Evolutionary conservation across 768 basidiomycete genomes (phyloP).

Genomic region (Ramaria sp.): DNA sequence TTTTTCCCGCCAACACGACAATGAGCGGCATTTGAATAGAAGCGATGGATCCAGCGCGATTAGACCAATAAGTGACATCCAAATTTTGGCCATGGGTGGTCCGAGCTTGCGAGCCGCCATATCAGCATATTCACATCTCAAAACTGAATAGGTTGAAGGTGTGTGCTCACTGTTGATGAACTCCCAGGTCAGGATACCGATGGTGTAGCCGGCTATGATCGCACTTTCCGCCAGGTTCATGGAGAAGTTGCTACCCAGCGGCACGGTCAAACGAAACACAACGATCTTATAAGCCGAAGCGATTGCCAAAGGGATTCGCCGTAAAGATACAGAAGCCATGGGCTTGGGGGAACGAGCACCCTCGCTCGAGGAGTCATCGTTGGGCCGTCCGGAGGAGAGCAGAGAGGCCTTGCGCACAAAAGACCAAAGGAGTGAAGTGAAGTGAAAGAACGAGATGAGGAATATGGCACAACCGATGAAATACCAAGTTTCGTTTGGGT

Average conservation of each 20-base stretch:
- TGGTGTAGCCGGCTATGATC: conserved; percentile 36
- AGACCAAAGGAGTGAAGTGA: conserved; percentile 1
- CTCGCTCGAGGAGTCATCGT: conserved; percentile 10
- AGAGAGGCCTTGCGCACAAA: neutral
- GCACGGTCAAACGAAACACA: conserved; percentile 37
- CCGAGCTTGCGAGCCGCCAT: neutral
- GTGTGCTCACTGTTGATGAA: conserved; percentile 33
- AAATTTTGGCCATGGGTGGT: neutral
- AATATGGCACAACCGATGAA: conserved; percentile 14
- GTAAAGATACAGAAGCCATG: conserved; percentile 14
- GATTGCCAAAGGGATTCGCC: conserved; percentile 26
- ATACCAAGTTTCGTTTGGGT: conserved; percentile 12
- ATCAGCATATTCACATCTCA: neutral
- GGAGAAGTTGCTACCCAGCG: conserved; percentile 28
- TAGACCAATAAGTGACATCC: conserved; percentile 16
- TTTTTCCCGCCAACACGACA: conserved; percentile 48
- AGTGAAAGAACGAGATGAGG: conserved; percentile 10
- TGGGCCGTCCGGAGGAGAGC: neutral
- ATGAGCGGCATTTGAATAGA: conserved; percentile 42
- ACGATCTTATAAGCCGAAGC: conserved; percentile 35
- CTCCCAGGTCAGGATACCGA: conserved; percentile 31
- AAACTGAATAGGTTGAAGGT: neutral
- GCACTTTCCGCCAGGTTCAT: conserved; percentile 32
- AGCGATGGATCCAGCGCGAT: conserved; percentile 33
- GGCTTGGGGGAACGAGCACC: conserved; percentile 5